Evolutionary conservation across 164 flowering plant species (phyloP).

Genomic region (Vitis amurensis): DNA sequence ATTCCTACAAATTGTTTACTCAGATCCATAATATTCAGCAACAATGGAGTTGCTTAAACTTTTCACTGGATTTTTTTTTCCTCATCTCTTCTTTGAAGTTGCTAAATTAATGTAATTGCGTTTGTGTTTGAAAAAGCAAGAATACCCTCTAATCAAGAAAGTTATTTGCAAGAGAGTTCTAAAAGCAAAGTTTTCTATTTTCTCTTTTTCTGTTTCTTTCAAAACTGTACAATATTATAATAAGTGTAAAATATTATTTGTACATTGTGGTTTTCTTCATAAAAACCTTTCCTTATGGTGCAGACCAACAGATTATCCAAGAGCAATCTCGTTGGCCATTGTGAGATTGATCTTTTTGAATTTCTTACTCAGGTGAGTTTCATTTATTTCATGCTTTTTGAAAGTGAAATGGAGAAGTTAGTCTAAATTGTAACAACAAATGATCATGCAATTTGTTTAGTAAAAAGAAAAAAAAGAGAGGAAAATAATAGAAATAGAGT

Average conservation of each 20-base stretch:
- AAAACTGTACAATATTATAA: neutral
- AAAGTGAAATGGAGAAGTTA: neutral
- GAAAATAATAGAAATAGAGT: too few relatives aligned
- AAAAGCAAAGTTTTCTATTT: neutral
- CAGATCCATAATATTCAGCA: too few relatives aligned
- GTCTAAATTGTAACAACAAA: neutral
- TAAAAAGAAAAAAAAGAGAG: too few relatives aligned
- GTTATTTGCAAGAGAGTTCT: neutral
- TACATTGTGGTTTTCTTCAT: slow-evolving; percentile 3
- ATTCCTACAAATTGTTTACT: too few relatives aligned
- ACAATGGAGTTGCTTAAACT: neutral
- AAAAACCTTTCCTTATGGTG: slow-evolving; percentile 20
- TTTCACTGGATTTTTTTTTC: neutral
- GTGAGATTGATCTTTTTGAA: slow-evolving; percentile 82
- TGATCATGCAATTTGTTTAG: too few relatives aligned
- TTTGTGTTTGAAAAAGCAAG: neutral
- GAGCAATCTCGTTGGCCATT: slow-evolving; percentile 80
- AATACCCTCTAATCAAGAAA: neutral
- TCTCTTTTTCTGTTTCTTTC: neutral
- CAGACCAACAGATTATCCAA: slow-evolving; percentile 85
- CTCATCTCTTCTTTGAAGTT: neutral
- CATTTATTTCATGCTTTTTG: slow-evolving; percentile 2
- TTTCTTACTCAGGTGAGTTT: slow-evolving; percentile 57
- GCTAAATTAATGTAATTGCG: neutral
- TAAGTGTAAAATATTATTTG: neutral